Evolutionary conservation across 805 yeast genomes (phyloP).

Genomic region (Lipomyces kockii): DNA sequence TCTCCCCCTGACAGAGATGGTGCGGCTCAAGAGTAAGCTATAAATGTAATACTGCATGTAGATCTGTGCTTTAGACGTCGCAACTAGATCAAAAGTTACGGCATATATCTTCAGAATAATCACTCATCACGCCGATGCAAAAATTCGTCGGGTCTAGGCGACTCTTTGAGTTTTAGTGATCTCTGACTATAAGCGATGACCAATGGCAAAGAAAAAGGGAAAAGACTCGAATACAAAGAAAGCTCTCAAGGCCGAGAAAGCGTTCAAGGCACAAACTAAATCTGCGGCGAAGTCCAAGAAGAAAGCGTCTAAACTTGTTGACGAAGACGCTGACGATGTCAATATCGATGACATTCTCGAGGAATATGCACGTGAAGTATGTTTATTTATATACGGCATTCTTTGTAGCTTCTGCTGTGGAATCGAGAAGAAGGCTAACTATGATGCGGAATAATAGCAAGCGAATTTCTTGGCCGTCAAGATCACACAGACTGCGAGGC

Average conservation of each 20-base stretch:
- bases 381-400: neutral
- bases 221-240: slow-evolving; percentile 84
- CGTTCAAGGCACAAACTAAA: slow-evolving; percentile 73
- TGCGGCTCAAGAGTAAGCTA: neutral
- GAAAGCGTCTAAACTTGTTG: slow-evolving; percentile 71
- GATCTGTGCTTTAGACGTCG: neutral
- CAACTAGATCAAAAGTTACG: neutral
- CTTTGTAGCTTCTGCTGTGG: neutral
- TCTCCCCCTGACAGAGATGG: neutral
- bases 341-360: slow-evolving; percentile 84
- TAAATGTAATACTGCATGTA: neutral
- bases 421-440: neutral
- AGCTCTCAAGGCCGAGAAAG: slow-evolving; percentile 83
- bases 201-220: slow-evolving; percentile 87
- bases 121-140: neutral
- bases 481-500: slow-evolving; percentile 59
- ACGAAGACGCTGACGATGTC: slow-evolving; percentile 73
- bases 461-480: slow-evolving; percentile 73
- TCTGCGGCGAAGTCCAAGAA: slow-evolving; percentile 77
- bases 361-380: slow-evolving; percentile 59
- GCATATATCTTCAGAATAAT: neutral
- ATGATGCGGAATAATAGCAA: slow-evolving; percentile 62
- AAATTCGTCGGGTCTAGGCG: neutral
- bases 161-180: neutral
- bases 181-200: neutral